A percentile compares a stretch with the other conserved stretches of the same genome.
These are phyloP conservation scores for Globisporangium solare DNA, from an alignment of 352 stramenopile species.

Conservation along the genomic window DNA sequence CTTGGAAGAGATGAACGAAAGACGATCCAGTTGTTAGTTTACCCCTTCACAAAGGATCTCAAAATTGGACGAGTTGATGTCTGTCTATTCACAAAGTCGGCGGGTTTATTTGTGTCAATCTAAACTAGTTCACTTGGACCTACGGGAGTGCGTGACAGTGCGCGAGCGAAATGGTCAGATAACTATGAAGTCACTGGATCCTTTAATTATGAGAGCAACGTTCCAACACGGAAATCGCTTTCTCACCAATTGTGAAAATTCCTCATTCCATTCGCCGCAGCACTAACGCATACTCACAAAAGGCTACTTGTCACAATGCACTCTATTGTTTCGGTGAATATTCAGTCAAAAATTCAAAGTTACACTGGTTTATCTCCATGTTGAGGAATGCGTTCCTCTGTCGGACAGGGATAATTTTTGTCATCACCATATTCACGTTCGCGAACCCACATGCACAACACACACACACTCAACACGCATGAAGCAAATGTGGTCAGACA, in stretches of 20 bases:
- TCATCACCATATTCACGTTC: slow-evolving; percentile 68
- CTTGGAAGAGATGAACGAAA: no score
- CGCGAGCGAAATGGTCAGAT: slow-evolving; percentile 56
- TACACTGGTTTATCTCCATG: slow-evolving; percentile 87
- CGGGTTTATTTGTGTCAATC: neutral
- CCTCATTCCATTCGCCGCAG: slow-evolving; percentile 56
- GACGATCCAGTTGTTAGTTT: no score
- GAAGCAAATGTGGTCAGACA: slow-evolving; percentile 67
- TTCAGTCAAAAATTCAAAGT: slow-evolving; percentile 84
- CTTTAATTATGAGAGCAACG: slow-evolving; percentile 69
- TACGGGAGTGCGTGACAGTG: neutral
- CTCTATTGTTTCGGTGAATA: slow-evolving; percentile 23
- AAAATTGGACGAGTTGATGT: no score
- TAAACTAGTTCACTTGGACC: neutral
- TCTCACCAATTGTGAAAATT: slow-evolving; percentile 64
- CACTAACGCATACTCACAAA: neutral
- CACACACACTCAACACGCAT: slow-evolving; percentile 6
- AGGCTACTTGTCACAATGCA: neutral
- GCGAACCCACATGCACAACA: slow-evolving; percentile 7
- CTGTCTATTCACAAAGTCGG: no score
- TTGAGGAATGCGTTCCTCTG: slow-evolving; percentile 79
- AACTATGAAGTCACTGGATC: slow-evolving; percentile 88
- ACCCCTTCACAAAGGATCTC: no score
- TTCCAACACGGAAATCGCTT: slow-evolving; percentile 66
- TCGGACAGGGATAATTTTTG: slow-evolving; percentile 88